Evolutionary conservation across 345 rosid genomes (phyloP), one percentile per base, ranked within the genome.

Genomic region (Lagerstroemia speciosa): DNA sequence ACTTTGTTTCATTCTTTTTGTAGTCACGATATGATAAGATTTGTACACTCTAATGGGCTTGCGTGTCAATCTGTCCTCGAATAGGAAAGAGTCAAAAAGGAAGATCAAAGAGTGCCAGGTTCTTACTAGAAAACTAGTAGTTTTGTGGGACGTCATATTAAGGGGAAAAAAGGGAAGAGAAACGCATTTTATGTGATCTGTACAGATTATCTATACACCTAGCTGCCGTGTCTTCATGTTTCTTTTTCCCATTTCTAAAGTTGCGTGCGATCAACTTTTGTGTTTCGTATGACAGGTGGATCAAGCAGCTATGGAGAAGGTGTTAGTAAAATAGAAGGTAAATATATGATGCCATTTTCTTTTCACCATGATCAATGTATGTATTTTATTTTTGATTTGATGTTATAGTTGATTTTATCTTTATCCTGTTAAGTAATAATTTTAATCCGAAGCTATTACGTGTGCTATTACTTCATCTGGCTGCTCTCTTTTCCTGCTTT

Each of bases 311-410:
- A 76, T 61, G 80, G 78, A 60, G 80, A 75, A 67, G 84, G 79
- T 37, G 65, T 73, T 19, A 81, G 81, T 71, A 84, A 78, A 71
- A 24, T 66, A 57, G 89, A 81, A 79, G 93, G 93, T 87, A 72
- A 73, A 52, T 65, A 65, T 61, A 20, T 8, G 46, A 22, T 29
- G 19, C 45, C 20, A 41, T 11, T 27, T 64, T n/a, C n/a, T n/a
- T 5, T 30, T 33, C 27, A 37, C 46, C 14, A 3, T 41, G 26
- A 22, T 19, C 31, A 17, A 5, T 17, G n/a, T 38, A 15, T 16
- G 41, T 33, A 22, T 32, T 31, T 37, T 6, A 6, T 63, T 34
- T 63, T 34, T n/a, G n/a, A 8, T 32, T 0, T 19, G 9, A 1
- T 24, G n/a, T 53, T 53, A 10, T n/a, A 53, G 29, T 53, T 8